Evolutionary conservation across 495 filamentous ascomycete species (phyloP), one percentile per base, ranked within the genome.

Genomic region (Xylaria curta): DNA sequence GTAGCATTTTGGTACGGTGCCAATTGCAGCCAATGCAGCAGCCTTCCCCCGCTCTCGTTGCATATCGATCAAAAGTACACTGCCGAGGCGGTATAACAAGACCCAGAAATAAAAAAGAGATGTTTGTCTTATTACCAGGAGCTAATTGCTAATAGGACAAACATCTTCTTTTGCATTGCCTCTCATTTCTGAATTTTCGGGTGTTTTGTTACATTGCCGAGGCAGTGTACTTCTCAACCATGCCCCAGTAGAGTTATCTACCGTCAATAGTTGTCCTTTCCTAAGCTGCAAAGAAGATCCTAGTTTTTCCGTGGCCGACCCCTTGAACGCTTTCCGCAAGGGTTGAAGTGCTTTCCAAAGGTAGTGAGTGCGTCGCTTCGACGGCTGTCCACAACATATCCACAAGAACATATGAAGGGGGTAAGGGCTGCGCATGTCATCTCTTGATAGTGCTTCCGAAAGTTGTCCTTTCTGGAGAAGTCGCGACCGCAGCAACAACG

Each of bases 251-350:
- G 17, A 60, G 17, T 9, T 33, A n/a, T 38, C 28, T 36, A 5
- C 33, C 58, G 38, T 61, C 58, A 61, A 38, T 24, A 10, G 58
- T 61, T 61, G 19, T 61, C 24, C 19, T 21, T 61, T 61, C 58
- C 31, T 10, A 19, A 24, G 4, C 33, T 61, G 33, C 33, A 61
- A 36, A 21, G 5, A 40, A 40, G 17, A 36, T 60, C 56, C 38
- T 19, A 38, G 0, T n/a, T 33, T 40, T 61, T 61, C 38, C 31
- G 58, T 19, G 58, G 58, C 3, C 58, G 58, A 0, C 58, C 58
- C 33, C 33, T 61, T 61, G 28, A 10, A n/a, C 2, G 9, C 15
- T 12, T 38, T 4, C 58, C 58, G 33, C 58, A 61, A n/a, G 58
- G 28, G 3, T 40, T 40, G 17, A 61, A 40, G 33, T 61, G 58